Conservation (phyloP, 306 rosid genomes). For the Nissolia schottii region DNA sequence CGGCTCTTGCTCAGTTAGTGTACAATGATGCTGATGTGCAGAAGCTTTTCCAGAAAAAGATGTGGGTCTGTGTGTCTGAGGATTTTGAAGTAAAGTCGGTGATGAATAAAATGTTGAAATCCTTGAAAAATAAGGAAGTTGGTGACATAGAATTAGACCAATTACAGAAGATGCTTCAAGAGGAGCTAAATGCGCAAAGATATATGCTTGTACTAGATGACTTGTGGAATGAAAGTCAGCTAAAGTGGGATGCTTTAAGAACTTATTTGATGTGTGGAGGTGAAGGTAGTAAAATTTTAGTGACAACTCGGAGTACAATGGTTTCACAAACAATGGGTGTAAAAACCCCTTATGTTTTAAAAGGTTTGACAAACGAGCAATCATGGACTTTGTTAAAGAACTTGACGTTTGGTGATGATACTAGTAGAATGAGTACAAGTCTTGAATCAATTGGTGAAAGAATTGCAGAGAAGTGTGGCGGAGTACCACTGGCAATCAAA, state of each 20-base stretch:
- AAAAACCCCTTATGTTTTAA: neutral
- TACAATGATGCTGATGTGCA: neutral
- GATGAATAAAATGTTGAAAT: neutral
- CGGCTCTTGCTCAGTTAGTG: neutral
- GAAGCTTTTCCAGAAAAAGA: neutral
- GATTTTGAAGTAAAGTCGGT: neutral
- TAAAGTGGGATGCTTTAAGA: neutral
- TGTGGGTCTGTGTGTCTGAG: neutral
- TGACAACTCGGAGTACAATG: neutral
- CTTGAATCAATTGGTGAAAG: neutral
- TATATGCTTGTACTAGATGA: constrained; percentile 3
- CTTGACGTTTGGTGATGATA: neutral
- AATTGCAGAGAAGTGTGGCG: neutral
- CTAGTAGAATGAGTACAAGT: neutral
- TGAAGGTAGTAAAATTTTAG: neutral
- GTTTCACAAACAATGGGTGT: neutral
- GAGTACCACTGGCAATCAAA: constrained; percentile 7
- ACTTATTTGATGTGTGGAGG: neutral
- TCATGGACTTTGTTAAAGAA: neutral
- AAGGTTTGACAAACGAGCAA: neutral
- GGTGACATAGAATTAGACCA: neutral
- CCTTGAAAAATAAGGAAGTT: neutral
- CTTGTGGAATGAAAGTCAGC: neutral
- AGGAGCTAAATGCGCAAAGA: neutral
- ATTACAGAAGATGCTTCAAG: neutral